phyloP scores from a whole-genome alignment of 164 flowering plant species.

The Vitis vinifera region DNA sequence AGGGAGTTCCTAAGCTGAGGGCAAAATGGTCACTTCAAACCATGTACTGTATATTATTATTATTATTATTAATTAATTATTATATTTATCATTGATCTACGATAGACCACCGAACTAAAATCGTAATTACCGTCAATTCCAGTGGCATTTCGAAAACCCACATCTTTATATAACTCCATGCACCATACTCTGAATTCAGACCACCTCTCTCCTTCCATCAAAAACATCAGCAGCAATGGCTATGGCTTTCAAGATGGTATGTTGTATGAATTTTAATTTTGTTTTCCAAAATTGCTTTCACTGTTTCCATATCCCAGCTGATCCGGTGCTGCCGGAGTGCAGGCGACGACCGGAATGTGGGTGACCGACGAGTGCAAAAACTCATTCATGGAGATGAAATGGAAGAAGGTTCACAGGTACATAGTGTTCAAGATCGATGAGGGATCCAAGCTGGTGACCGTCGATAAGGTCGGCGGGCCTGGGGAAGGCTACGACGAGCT shows the following conservation, averaged over 20 bases:
- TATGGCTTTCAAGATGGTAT: slow-evolving; percentile 98
- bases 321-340: not conserved
- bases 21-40: slow-evolving; percentile 3
- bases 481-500: slow-evolving; percentile 81
- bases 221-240: slow-evolving; percentile 59
- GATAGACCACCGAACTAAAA: not conserved
- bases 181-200: not conserved
- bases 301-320: not conserved
- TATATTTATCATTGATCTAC: no score
- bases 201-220: not conserved
- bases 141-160: slow-evolving; percentile 26
- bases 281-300: not conserved
- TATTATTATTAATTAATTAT: no score
- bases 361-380: slow-evolving; percentile 86
- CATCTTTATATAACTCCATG: slow-evolving; percentile 31
- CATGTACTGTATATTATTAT: no score
- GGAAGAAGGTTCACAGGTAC: slow-evolving; percentile 88
- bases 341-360: slow-evolving; percentile 94
- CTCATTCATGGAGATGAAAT: slow-evolving; percentile 93
- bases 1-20: not conserved
- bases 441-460: slow-evolving; percentile 64
- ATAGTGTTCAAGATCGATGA: slow-evolving; percentile 96
- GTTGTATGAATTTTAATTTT: not conserved
- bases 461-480: slow-evolving; percentile 89
- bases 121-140: slow-evolving; percentile 21